Percentiles rank a stretch among this genome's conserved stretches.
Conservation (phyloP, 176 grass and related monocot species). For the Juncus inflexus region DNA sequence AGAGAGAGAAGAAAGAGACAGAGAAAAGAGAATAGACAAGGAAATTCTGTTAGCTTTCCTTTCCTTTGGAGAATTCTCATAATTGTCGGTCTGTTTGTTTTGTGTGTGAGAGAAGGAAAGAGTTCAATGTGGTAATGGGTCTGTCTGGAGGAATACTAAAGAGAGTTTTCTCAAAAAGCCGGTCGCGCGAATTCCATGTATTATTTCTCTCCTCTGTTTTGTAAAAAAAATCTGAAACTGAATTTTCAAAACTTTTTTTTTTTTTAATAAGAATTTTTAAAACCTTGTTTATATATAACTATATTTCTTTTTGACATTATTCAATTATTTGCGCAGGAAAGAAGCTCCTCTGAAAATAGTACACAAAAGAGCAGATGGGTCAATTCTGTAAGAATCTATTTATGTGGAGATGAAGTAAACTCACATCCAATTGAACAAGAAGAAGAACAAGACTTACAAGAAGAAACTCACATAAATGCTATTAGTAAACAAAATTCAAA, state of each 20-base stretch:
- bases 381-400: conserved; percentile 50
- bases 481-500: background rate
- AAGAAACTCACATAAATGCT: conserved; percentile 38
- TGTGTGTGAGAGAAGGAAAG: background rate
- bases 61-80: conserved; percentile 7
- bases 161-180: conserved; percentile 59
- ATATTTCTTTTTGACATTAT: conserved; percentile 11
- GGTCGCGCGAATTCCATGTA: conserved; percentile 29
- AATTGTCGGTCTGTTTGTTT: background rate
- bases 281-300: background rate
- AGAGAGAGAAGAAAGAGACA: background rate
- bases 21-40: background rate
- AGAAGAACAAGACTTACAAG: conserved; percentile 20
- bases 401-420: conserved; percentile 71
- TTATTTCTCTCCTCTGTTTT: background rate
- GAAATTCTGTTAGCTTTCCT: background rate
- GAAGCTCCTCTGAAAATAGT: conserved; percentile 30
- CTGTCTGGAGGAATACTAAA: conserved; percentile 61
- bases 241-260: background rate
- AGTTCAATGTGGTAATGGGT: conserved; percentile 46
- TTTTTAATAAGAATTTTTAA: background rate
- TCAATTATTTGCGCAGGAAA: conserved; percentile 33
- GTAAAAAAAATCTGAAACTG: background rate
- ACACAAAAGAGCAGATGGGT: conserved; percentile 48
- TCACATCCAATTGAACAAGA: conserved; percentile 25